Conservation (phyloP, 305 asterid genomes). For the Plantago rigida region DNA sequence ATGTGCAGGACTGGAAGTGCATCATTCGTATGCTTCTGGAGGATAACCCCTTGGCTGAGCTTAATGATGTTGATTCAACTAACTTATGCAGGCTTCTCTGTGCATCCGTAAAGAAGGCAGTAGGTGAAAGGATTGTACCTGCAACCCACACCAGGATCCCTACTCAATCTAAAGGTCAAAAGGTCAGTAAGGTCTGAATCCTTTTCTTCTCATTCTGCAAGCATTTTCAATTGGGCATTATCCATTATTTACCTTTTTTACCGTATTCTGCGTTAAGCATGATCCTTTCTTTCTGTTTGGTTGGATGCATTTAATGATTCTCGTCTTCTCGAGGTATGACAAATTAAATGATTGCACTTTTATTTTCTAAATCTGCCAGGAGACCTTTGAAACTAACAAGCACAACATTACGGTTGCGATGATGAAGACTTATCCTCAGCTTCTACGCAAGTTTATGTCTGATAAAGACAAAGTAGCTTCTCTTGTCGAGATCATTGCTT, state of each 20-base stretch:
- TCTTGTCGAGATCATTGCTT: slow-evolving; percentile 64
- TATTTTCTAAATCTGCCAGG: slow-evolving; percentile 43
- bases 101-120: slow-evolving; percentile 80
- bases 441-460: slow-evolving; percentile 76
- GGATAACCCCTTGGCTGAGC: slow-evolving; percentile 68
- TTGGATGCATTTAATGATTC: slow-evolving; percentile 18
- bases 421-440: slow-evolving; percentile 84
- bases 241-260: slow-evolving; percentile 5
- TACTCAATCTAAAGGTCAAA: slow-evolving; percentile 69
- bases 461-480: slow-evolving; percentile 76
- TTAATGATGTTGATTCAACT: slow-evolving; percentile 73
- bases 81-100: slow-evolving; percentile 80
- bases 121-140: slow-evolving; percentile 92
- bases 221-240: slow-evolving; percentile 7
- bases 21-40: slow-evolving; percentile 75
- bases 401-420: slow-evolving; percentile 63
- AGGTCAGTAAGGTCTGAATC: slow-evolving; percentile 38
- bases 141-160: slow-evolving; percentile 75
- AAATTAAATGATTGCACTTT: slow-evolving; percentile 21
- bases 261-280: slow-evolving; percentile 12
- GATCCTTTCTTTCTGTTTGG: slow-evolving; percentile 6
- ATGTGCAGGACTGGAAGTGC: slow-evolving; percentile 86
- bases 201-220: not conserved
- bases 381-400: slow-evolving; percentile 53
- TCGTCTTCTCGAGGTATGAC: not conserved